Evolutionary conservation across 2,329 filamentous ascomycete species (phyloP), one percentile per base, ranked within the genome.

Genomic region (Cordyceps cicadae): DNA sequence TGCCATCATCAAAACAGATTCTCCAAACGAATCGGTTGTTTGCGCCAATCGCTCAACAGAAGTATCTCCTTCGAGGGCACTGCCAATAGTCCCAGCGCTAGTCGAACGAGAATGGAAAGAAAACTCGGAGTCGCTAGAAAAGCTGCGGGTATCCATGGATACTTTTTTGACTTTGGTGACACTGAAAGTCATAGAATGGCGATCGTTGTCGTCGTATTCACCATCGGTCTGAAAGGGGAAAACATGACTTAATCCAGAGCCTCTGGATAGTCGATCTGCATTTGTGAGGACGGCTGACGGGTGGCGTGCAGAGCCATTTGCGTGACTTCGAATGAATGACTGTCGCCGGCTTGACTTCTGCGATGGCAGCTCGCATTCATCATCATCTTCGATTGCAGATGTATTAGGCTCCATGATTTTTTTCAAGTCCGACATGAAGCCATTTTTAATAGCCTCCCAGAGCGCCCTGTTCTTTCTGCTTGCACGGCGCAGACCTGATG

Each of bases 1-100:
- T 1, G 89, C 88, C 88, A 93, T 92, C 90, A 93, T 93, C 15
- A 84, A 81, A 8, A 97, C 81, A 1, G 93, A 97, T 70, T 97
- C 90, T 5, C 94, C 94, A 45, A 79, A 78, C 0, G 80, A 77
- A 67, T 87, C 80, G 63, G 86, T 83, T 1, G 89, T 92, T 70
- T 89, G 87, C 1, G 87, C 83, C 2, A 93, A 76, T 37, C 85
- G 85, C 70, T 92, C 88, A 59, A 93, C 87, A 0, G 92, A 96
- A 1, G 88, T 88, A 70, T 97, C 93, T 3, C 90, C 91, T 72
- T 95, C 92, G 11, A 93, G 80, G 1, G 83, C 86, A 69, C 87
- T 90, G 5, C 82, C 78, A 29, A 86, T 80, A 1, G 91, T 94
- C 26, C 87, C 86, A 21, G 94, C 80, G 19, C 92, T 96, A 51